A percentile compares a stretch with the other conserved stretches of the same genome.
These are phyloP conservation scores for Plasmodium relictum DNA, from an alignment of 169 alveolate genomes.

Conservation along the genomic window DNA sequence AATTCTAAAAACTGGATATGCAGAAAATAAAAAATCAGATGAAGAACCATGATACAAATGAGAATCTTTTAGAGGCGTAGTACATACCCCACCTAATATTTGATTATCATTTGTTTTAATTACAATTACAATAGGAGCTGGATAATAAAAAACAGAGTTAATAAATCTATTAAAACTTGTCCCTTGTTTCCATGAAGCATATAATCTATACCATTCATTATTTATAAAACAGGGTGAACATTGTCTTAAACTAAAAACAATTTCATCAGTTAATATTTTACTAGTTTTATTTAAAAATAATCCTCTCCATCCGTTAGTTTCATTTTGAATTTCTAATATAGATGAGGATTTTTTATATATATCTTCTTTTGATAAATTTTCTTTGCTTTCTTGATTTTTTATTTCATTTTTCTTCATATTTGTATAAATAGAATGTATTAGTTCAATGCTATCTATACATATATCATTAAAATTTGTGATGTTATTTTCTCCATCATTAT, in stretches of 20 bases:
- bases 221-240: constrained; percentile 69
- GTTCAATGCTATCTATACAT: constrained; percentile 54
- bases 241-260: constrained; percentile 68
- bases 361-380: constrained; percentile 13
- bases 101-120: constrained; percentile 74
- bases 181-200: constrained; percentile 78
- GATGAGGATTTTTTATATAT: constrained; percentile 56
- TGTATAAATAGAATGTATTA: constrained; percentile 65
- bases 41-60: constrained; percentile 70
- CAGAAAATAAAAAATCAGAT: constrained; percentile 71
- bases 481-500: constrained; percentile 3
- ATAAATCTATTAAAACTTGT: constrained; percentile 74
- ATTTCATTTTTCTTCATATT: constrained; percentile 62
- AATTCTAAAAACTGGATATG: constrained; percentile 67
- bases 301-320: constrained; percentile 71
- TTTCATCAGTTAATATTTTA: constrained; percentile 78
- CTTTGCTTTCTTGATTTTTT: constrained; percentile 17
- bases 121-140: constrained; percentile 63
- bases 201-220: constrained; percentile 73
- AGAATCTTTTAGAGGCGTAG: constrained; percentile 76
- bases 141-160: constrained; percentile 46
- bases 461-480: constrained; percentile 25
- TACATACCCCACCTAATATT: constrained; percentile 73
- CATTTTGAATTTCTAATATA: constrained; percentile 52
- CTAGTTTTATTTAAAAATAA: constrained; percentile 67